Evolutionary conservation across 257 asterid genomes (phyloP), one percentile per base, ranked within the genome.

Genomic region (Mentha longifolia): DNA sequence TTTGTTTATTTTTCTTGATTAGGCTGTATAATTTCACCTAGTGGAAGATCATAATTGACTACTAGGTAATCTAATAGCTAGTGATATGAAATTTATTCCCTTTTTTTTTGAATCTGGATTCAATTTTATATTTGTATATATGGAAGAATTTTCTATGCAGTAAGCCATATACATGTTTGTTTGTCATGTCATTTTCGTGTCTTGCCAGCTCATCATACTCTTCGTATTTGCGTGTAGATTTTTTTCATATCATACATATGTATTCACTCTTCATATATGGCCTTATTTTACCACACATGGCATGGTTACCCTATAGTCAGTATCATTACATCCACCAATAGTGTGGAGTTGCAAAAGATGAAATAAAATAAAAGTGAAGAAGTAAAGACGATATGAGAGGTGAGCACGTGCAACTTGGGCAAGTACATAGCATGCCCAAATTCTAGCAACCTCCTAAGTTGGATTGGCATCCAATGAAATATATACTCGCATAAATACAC

Each of bases 251-350:
- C 7, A 16, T n/a, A 3, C n/a, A 49, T n/a, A 6, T 10, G 47
- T 11, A 11, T 42, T 9, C 3, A 41, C n/a, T 9, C 9, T 41
- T 41, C 14, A 28, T n/a, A n/a, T n/a, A n/a, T n/a, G n/a, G 39
- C 39, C 39, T 35, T 35, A 35, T 35, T 35, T 35, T 33, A 28
- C 2, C 31, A 28, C 3, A 28, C 31, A 28, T 28, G 3, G 3
- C 31, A 28, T 28, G 3, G 3, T 35, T 35, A 35, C 39, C 39
- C 39, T 15, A 49, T 49, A 6, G 15, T 47, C 6, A 46, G 15
- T 49, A 54, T 70, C 55, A 78, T 65, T 70, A 65, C 74, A 17
- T 58, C 83, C 76, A 74, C 76, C 49, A 54, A 25, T 68, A 13
- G 33, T 50, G 65, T 47, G n/a, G 70, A 45, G 22, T 55, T 56